phyloP scores from a whole-genome alignment of 2,329 filamentous ascomycete species.

The Septoria petroselini region DNA sequence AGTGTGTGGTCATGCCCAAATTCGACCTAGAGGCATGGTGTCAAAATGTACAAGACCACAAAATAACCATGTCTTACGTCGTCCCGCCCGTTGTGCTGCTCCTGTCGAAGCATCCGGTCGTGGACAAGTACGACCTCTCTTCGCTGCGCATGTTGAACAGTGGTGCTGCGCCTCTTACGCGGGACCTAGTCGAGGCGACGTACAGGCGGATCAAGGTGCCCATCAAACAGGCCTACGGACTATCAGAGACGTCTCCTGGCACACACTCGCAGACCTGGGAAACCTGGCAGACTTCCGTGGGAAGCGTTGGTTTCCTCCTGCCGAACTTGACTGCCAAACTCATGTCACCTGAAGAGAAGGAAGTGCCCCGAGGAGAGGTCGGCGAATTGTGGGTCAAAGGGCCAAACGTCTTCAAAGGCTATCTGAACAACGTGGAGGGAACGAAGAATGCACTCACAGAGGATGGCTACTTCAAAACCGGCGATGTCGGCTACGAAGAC shows the following conservation, averaged over 20 bases:
- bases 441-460: slow-evolving; percentile 67
- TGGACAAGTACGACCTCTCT: slow-evolving; percentile 77
- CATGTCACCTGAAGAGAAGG: slow-evolving; percentile 56
- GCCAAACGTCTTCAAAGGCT: slow-evolving; percentile 86
- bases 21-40: slow-evolving; percentile 83
- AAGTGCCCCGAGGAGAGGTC: slow-evolving; percentile 84
- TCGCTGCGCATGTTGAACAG: slow-evolving; percentile 80
- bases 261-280: slow-evolving; percentile 68
- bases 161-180: slow-evolving; percentile 79
- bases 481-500: slow-evolving; percentile 78
- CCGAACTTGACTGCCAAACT: slow-evolving; percentile 80
- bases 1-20: slow-evolving; percentile 68
- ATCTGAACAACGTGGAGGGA: slow-evolving; percentile 68
- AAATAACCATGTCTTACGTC: slow-evolving; percentile 74
- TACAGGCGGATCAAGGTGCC: slow-evolving; percentile 71
- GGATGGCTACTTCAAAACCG: slow-evolving; percentile 85
- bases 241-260: slow-evolving; percentile 81
- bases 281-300: slow-evolving; percentile 73
- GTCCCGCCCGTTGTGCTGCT: slow-evolving; percentile 80
- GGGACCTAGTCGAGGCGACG: slow-evolving; percentile 73
- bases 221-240: slow-evolving; percentile 89
- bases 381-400: slow-evolving; percentile 68
- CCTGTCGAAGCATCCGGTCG: slow-evolving; percentile 73
- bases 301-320: slow-evolving; percentile 72
- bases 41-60: slow-evolving; percentile 68